Conservation (phyloP, 805 yeast genomes). For the Starmera dryadoides region DNA sequence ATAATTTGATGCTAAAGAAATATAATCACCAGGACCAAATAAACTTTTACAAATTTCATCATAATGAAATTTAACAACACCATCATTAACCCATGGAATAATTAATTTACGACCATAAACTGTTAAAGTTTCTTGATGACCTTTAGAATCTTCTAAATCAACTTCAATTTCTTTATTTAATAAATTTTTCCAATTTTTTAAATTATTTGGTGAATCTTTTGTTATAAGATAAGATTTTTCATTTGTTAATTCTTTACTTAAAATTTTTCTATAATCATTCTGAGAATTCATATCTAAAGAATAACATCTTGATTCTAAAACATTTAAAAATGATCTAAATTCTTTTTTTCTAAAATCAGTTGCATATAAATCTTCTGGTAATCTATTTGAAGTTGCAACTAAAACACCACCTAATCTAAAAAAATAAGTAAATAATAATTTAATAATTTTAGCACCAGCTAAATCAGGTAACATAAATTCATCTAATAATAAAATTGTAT, state of each 20-base stretch:
- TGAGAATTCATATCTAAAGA: slow-evolving; percentile 54
- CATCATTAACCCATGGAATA: slow-evolving; percentile 36
- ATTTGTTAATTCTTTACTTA: slow-evolving; percentile 7
- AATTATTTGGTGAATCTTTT: slow-evolving; percentile 21
- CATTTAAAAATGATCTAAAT: slow-evolving; percentile 48
- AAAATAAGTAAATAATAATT: slow-evolving; percentile 57
- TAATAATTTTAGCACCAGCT: slow-evolving; percentile 64
- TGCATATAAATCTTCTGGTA: slow-evolving; percentile 67
- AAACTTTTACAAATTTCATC: slow-evolving; percentile 47
- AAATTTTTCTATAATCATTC: slow-evolving; percentile 44
- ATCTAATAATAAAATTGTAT: slow-evolving; percentile 56
- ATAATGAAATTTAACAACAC: slow-evolving; percentile 43
- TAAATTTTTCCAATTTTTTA: slow-evolving; percentile 27
- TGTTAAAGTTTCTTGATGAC: slow-evolving; percentile 23
- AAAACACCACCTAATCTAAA: slow-evolving; percentile 70
- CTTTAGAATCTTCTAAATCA: neutral
- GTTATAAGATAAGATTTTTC: slow-evolving; percentile 23
- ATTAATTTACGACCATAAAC: slow-evolving; percentile 51
- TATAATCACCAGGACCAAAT: slow-evolving; percentile 62
- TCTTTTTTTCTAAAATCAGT: slow-evolving; percentile 54
- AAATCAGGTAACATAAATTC: slow-evolving; percentile 76
- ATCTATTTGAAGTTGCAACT: slow-evolving; percentile 65
- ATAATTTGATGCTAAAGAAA: slow-evolving; percentile 55
- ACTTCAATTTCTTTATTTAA: slow-evolving; percentile 15
- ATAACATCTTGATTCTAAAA: slow-evolving; percentile 52